These are phyloP conservation scores for Hemisphaericaspora nanyangensis DNA, from an alignment of 805 yeast species.

Conservation along the genomic window DNA sequence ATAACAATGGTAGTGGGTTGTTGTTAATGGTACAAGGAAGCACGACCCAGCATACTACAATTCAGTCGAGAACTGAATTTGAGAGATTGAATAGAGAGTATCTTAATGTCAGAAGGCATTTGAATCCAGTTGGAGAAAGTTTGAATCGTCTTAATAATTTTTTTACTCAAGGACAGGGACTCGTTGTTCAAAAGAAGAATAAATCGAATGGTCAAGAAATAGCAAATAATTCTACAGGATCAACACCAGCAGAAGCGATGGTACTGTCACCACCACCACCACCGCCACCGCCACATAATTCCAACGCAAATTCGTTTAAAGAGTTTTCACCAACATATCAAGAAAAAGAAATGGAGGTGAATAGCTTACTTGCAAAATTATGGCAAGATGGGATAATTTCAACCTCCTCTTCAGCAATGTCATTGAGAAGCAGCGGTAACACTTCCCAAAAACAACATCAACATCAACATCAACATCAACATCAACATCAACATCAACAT, in stretches of 20 bases:
- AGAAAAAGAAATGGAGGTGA: slow-evolving; percentile 28
- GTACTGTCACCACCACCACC: not conserved
- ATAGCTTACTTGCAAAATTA: slow-evolving; percentile 21
- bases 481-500: slow-evolving; percentile 4
- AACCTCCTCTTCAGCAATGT: slow-evolving; percentile 10
- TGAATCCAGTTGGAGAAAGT: slow-evolving; percentile 67
- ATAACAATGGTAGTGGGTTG: slow-evolving; percentile 18
- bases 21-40: slow-evolving; percentile 23
- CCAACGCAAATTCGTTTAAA: slow-evolving; percentile 27
- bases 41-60: slow-evolving; percentile 43
- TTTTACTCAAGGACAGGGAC: slow-evolving; percentile 13
- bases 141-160: slow-evolving; percentile 45
- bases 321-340: slow-evolving; percentile 31
- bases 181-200: slow-evolving; percentile 21
- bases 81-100: slow-evolving; percentile 76
- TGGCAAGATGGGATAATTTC: slow-evolving; percentile 40
- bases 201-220: too few species aligned
- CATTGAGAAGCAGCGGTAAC: not conserved
- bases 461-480: slow-evolving; percentile 8
- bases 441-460: not conserved
- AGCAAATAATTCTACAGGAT: too few species aligned
- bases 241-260: slow-evolving; percentile 1
- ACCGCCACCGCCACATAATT: slow-evolving; percentile 4
- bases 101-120: slow-evolving; percentile 61
- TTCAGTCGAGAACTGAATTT: slow-evolving; percentile 68